A percentile compares a stretch with the other conserved stretches of the same genome.
Evolutionary conservation across 2,329 filamentous ascomycete species (phyloP).

Genomic region (Torrubiellomyces zombiae): DNA sequence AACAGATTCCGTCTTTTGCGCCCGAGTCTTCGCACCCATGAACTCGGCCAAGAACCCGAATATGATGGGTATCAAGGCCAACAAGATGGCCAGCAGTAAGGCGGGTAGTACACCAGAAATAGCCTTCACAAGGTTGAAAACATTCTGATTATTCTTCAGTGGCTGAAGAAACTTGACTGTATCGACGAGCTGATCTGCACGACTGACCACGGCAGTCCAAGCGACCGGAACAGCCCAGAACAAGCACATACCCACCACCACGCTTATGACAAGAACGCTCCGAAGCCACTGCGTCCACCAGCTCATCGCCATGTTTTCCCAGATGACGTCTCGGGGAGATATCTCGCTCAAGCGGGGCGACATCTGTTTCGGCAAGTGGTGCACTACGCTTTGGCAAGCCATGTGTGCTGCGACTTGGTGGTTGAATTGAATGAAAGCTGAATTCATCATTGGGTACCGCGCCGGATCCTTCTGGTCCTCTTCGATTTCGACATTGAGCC

Average conservation of each 20-base stretch:
- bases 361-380: slow-evolving; percentile 90
- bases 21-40: slow-evolving; percentile 70
- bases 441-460: slow-evolving; percentile 81
- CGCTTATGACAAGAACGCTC: slow-evolving; percentile 43
- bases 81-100: slow-evolving; percentile 55
- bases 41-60: slow-evolving; percentile 55
- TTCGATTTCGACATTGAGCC: slow-evolving; percentile 83
- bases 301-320: slow-evolving; percentile 90
- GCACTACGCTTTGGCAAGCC: slow-evolving; percentile 83
- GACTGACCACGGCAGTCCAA: slow-evolving; percentile 68
- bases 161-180: slow-evolving; percentile 54
- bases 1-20: slow-evolving; percentile 63
- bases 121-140: slow-evolving; percentile 44
- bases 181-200: slow-evolving; percentile 53
- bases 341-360: slow-evolving; percentile 84
- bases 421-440: slow-evolving; percentile 96
- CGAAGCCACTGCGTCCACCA: slow-evolving; percentile 87
- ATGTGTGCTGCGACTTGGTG: slow-evolving; percentile 95
- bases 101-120: slow-evolving; percentile 81
- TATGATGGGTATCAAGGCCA: slow-evolving; percentile 67
- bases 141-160: slow-evolving; percentile 39
- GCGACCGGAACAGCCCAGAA: slow-evolving; percentile 85
- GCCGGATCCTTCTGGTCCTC: slow-evolving; percentile 74
- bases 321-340: slow-evolving; percentile 79
- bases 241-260: slow-evolving; percentile 62